Base-by-base conservation (phyloP, 1,139 yeast species). In the Geotrichum reessii region DNA sequence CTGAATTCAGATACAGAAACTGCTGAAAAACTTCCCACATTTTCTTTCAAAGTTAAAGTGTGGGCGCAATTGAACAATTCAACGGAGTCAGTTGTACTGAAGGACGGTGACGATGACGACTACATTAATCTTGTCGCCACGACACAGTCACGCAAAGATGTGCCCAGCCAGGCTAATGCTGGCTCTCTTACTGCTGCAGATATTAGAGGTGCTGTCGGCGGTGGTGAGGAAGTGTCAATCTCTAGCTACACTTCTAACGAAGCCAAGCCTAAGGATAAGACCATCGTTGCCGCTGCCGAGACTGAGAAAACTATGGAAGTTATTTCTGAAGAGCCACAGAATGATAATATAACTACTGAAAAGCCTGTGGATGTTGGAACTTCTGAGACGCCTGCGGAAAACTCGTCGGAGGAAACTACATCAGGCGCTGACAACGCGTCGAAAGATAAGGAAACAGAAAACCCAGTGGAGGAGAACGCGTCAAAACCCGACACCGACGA, bases 191-290 rank as follows among this genome's bases (percentile, higher is more conserved):
- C 82, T 3, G 82, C 78, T 56, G 83, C 80, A 11, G 87, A 82
- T 65, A 83, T 83, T 50, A 77, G 86, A 66, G 86, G 86, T 25
- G 87, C 87, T 11, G 86, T 83, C 8, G 86, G 85, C 14, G 60
- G 60, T 25, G 79, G 80, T 47, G 84, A 78, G 53, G 72, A 80
- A 1, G 78, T 80, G 59, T 80, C 83, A 0, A 83, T 84, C 3
- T 59, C 63, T 21, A 60, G 62, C 42, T 61, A 62, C 47, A 58
- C 62, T 1, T 56, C 61, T 19, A 57, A 60, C 44, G 59, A 62
- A 49, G 58, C 57, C 14, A 24, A 56, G 48, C 42, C 55, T 3
- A 56, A 54, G 46, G 47, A 53, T 17, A 55, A 25, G 17, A 2
- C 51, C 31, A n/a, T 25, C 28, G 28, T 7, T 25, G 28, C 7